phyloP scores from a whole-genome alignment of 2,329 filamentous ascomycete genomes.

The Tothia fuscella region DNA sequence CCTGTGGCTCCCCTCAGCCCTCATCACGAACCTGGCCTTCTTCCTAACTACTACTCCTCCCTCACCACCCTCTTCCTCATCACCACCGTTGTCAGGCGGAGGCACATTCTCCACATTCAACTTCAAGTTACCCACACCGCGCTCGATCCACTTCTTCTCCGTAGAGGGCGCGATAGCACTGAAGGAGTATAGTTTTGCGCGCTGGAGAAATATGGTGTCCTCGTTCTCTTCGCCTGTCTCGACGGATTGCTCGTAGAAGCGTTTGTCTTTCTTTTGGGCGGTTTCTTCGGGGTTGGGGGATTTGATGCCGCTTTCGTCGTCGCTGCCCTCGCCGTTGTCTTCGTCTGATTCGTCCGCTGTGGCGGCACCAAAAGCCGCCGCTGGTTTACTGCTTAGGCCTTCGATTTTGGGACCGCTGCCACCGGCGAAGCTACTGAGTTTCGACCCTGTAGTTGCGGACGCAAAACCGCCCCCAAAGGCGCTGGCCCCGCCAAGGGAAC shows the following conservation, averaged over 20 bases:
- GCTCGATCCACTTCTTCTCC: slow-evolving; percentile 67
- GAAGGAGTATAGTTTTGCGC: slow-evolving; percentile 77
- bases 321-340: slow-evolving; percentile 31
- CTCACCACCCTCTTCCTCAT: slow-evolving; percentile 31
- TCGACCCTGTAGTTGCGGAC: slow-evolving; percentile 17
- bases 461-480: slow-evolving; percentile 18
- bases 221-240: slow-evolving; percentile 85
- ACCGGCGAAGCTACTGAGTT: slow-evolving; percentile 59
- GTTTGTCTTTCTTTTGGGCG: slow-evolving; percentile 52
- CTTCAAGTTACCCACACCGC: slow-evolving; percentile 72
- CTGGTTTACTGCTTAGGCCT: slow-evolving; percentile 45
- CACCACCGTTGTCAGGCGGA: slow-evolving; percentile 13
- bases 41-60: slow-evolving; percentile 23
- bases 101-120: slow-evolving; percentile 53
- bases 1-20: slow-evolving; percentile 77
- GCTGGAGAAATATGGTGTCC: slow-evolving; percentile 58
- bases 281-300: background rate
- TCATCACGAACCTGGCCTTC: slow-evolving; percentile 68
- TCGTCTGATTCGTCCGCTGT: slow-evolving; percentile 51
- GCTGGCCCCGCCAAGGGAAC: slow-evolving; percentile 25
- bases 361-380: slow-evolving; percentile 66
- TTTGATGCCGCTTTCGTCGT: slow-evolving; percentile 15
- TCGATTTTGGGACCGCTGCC: slow-evolving; percentile 34
- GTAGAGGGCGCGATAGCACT: no score
- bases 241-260: slow-evolving; percentile 50